phyloP scores from a whole-genome alignment of 768 basidiomycete genomes.

The Termitomyces sp. region DNA sequence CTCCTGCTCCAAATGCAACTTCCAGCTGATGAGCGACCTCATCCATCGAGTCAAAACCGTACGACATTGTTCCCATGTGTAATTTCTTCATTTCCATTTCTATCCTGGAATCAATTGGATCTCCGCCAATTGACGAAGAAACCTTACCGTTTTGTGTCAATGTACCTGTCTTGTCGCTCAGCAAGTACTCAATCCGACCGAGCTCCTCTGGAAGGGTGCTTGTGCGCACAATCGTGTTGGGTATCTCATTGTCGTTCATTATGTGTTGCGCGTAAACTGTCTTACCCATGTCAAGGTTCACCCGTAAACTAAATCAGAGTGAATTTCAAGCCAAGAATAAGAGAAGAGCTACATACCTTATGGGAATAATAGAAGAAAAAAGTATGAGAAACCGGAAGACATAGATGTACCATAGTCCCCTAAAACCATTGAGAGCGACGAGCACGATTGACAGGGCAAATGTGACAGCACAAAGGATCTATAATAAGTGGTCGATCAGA shows the following conservation, averaged over 20 bases:
- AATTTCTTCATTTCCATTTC: slow-evolving; percentile 99
- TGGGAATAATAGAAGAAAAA: slow-evolving; percentile 98
- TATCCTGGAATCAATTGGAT: slow-evolving; percentile 22
- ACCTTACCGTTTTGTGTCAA: slow-evolving; percentile 89
- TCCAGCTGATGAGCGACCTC: slow-evolving; percentile 93
- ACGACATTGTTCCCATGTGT: slow-evolving; percentile 98
- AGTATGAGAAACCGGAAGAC: slow-evolving; percentile 95
- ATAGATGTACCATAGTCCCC: slow-evolving; percentile 94
- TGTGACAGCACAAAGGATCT: slow-evolving; percentile 94
- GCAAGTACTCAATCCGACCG: slow-evolving; percentile 89
- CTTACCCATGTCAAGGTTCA: slow-evolving; percentile 99
- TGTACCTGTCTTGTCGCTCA: slow-evolving; percentile 98
- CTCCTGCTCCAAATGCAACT: slow-evolving; percentile 66
- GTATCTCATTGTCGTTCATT: slow-evolving; percentile 89
- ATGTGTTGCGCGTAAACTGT: slow-evolving; percentile 96
- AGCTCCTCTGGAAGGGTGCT: slow-evolving; percentile 96
- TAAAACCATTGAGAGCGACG: slow-evolving; percentile 93
- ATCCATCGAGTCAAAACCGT: slow-evolving; percentile 97
- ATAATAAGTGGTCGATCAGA: neutral
- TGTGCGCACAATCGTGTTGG: slow-evolving; percentile 94
- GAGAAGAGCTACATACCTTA: slow-evolving; percentile 62
- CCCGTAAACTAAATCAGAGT: slow-evolving; percentile 65
- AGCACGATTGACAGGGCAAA: slow-evolving; percentile 87
- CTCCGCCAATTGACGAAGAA: neutral
- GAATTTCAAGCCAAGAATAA: neutral